Evolutionary conservation across 257 asterid species (phyloP), one percentile per base, ranked within the genome.

Genomic region (Rubia yunnanensis): DNA sequence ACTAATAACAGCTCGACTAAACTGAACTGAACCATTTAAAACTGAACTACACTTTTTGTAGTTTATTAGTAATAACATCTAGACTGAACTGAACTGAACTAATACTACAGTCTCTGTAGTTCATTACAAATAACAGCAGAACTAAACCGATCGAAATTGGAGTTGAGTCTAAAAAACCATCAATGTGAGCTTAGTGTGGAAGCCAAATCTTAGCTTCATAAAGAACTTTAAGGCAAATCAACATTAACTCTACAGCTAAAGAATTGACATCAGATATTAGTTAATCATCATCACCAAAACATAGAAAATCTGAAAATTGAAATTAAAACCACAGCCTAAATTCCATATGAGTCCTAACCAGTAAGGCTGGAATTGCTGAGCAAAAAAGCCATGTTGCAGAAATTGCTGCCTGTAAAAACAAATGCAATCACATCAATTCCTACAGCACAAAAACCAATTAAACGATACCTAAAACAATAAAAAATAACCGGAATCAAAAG

Each of bases 351-450:
- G 30, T 24, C 74, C 92, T 14, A 70, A 86, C 98, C 98, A 88
- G 86, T 68, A 92, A 87, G 7, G 91, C 67, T 5, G 98, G 98
- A 60, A 88, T 92, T 41, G 96, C 91, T 0, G 95, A 74, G 74
- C 81, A 81, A 68, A 92, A 88, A 49, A 92, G 89, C 95, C 95
- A 86, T 23, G 96, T 82, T 63, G 98, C 89, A 53, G 96, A 92
- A 69, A 92, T 70, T 31, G 95, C 98, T 34, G 84, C 78, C 98
- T 91, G 89, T 30, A 80, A n/a, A n/a, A 73, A 77, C 54, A 31
- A 73, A 74, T 46, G 63, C 44, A 54, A 35, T 15, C 11, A 34
- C 38, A 34, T 39, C 18, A 27, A 7, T 23, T 44, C 13, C 62
- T 53, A 18, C 20, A 30, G 38, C 24, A 58, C 20, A 31, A 69